A percentile compares a stretch with the other conserved stretches of the same genome.
These are phyloP conservation scores for Kodamaea ohmeri DNA, from an alignment of 1,139 yeast species.

Conservation along the genomic window DNA sequence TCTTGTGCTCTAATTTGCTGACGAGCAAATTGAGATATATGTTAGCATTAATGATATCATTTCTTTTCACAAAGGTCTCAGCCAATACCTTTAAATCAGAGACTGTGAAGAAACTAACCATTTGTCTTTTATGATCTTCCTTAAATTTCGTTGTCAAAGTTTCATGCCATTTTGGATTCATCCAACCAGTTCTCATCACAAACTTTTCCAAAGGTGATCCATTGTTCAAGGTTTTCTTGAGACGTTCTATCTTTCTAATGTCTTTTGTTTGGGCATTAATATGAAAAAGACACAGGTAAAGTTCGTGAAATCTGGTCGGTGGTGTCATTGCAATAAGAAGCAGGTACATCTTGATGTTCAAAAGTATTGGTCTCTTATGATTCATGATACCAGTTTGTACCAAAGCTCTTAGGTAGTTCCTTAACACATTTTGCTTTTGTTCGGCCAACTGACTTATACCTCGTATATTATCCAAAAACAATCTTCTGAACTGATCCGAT, in stretches of 20 bases:
- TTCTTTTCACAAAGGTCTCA: conserved; percentile 22
- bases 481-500: conserved; percentile 16
- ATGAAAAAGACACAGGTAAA: conserved; percentile 35
- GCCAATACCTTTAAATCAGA: conserved; percentile 27
- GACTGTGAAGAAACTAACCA: conserved; percentile 32
- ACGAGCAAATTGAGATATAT: conserved; percentile 37
- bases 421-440: conserved; percentile 18
- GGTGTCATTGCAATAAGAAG: conserved; percentile 23
- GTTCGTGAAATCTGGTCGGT: conserved; percentile 20
- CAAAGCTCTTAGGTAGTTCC: conserved; percentile 23
- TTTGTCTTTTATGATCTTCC: conserved; percentile 23
- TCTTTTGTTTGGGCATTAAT: conserved; percentile 32
- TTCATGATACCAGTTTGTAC: conserved; percentile 27
- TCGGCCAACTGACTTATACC: conserved; percentile 19
- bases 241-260: conserved; percentile 14
- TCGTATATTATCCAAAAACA: conserved; percentile 22
- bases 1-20: conserved; percentile 33
- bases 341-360: conserved; percentile 20
- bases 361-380: conserved; percentile 21
- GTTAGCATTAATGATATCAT: conserved; percentile 34
- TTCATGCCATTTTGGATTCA: conserved; percentile 40
- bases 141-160: conserved; percentile 20
- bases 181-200: conserved; percentile 37
- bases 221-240: conserved; percentile 25
- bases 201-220: conserved; percentile 35